Conservation (phyloP, 2,329 filamentous ascomycete genomes). For the Helotiales sp. region DNA sequence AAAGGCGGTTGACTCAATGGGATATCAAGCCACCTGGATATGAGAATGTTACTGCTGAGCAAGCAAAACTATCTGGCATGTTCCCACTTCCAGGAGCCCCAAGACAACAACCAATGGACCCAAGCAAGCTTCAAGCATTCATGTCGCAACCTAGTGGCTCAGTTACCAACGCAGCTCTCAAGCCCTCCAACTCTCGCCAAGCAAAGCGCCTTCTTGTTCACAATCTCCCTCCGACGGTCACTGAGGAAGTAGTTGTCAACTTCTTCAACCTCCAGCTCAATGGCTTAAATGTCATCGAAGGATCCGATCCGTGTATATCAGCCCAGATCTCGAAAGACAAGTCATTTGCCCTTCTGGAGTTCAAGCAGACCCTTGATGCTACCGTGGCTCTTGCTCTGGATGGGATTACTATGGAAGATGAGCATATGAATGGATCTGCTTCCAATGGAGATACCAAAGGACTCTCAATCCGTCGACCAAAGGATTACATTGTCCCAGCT, state of each 20-base stretch:
- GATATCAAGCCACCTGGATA: constrained; percentile 99
- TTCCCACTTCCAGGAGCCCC: constrained; percentile 96
- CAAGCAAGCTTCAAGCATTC: constrained; percentile 90
- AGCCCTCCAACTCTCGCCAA: constrained; percentile 91
- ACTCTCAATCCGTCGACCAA: constrained; percentile 82
- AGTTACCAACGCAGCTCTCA: constrained; percentile 73
- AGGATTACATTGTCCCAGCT: constrained; percentile 94
- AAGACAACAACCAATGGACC: constrained; percentile 93
- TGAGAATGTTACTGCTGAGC: constrained; percentile 96
- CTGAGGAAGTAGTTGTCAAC: constrained; percentile 74
- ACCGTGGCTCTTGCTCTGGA: constrained; percentile 91
- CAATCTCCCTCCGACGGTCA: constrained; percentile 76
- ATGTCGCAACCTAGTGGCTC: constrained; percentile 85
- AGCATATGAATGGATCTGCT: constrained; percentile 60
- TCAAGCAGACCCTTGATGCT: constrained; percentile 84
- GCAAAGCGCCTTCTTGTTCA: constrained; percentile 89
- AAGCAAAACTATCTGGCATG: constrained; percentile 98
- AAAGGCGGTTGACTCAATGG: constrained; percentile 96
- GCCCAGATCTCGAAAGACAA: constrained; percentile 81
- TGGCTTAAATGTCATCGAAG: constrained; percentile 88
- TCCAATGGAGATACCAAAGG: constrained; percentile 57
- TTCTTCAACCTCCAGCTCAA: constrained; percentile 99
- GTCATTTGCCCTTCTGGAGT: constrained; percentile 86
- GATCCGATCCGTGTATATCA: constrained; percentile 81
- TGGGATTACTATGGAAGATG: constrained; percentile 84